Conservation (phyloP, 768 basidiomycete species). For the Thelephora ganbajun region DNA sequence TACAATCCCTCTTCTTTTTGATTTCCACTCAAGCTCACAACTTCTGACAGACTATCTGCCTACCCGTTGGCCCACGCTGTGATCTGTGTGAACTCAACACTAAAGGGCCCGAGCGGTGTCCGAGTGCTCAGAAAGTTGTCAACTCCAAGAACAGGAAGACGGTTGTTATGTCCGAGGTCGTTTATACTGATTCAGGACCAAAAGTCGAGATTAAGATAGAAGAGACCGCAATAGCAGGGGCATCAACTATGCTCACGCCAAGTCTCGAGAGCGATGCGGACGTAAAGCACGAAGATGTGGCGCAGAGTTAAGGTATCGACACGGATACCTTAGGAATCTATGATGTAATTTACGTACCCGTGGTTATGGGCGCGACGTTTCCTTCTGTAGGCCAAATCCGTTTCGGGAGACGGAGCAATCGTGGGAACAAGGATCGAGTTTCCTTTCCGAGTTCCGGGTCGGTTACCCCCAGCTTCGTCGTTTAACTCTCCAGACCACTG, state of each 20-base stretch:
- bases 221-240: conserved; percentile 5
- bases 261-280: no score
- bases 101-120: conserved; percentile 35
- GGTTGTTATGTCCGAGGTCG: conserved; percentile 2
- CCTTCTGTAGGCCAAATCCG: no score
- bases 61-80: conserved; percentile 53
- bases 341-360: no score
- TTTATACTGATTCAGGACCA: conserved; percentile 15
- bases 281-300: no score
- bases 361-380: no score
- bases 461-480: no score
- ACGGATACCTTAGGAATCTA: no score
- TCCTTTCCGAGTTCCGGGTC: no score
- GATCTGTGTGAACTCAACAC: conserved; percentile 44
- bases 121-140: conserved; percentile 36
- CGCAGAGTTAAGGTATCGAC: no score
- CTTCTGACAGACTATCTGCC: conserved; percentile 41
- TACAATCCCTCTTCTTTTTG: not conserved
- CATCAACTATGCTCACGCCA: not conserved
- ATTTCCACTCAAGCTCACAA: not conserved
- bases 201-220: conserved; percentile 27
- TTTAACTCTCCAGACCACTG: no score
- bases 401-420: no score
- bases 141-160: conserved; percentile 10
- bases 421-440: no score